Evolutionary conservation across 257 asterid species (phyloP), one percentile per base, ranked within the genome.

Genomic region (Schizonepeta tenuifolia): DNA sequence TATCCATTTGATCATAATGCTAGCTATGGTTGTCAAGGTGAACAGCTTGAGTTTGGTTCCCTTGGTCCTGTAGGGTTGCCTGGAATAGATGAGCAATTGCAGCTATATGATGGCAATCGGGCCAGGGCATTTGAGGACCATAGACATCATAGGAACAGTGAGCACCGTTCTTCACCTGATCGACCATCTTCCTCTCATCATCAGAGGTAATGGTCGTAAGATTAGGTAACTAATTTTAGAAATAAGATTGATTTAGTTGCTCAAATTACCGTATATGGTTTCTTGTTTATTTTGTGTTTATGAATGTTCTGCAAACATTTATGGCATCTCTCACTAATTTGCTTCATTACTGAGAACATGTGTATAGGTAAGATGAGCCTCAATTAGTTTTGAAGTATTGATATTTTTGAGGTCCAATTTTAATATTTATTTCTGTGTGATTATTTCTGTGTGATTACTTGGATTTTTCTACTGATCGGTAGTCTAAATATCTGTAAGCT

Each of bases 41-140:
- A 94, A 65, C 97, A 82, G 78, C 90, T 88, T 28, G 99, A 94
- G 82, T 91, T 94, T 77, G 97, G 97, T 64, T 84, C 99, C 46
- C 72, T 94, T 28, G 90, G 92, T 69, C 90, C 90, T 10, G 82
- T 83, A 44, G 96, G 88, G 68, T 85, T 86, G 65, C 80, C 90
- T 22, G 90, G 87, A 50, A 41, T 67, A 28, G 90, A 78, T 69
- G 98, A 88, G 71, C 95, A 84, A 69, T 74, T 82, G 14, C 96
- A 83, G 79, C 69, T 80, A 67, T 78, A 86, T 68, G 96, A 86
- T 55, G 95, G 87, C 70, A 73, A 70, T 65, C 88, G 83, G 71
- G 67, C 77, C 36, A 68, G 88, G 82, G 77, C 82, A 55, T 84
- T 78, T 31, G 90, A 87, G 79, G 91, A 89, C 50, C 86, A 79